Percentiles rank a stretch among this genome's conserved stretches.
Conservation (phyloP, 2,329 filamentous ascomycete genomes). For the Beauveria pseudobassiana region DNA sequence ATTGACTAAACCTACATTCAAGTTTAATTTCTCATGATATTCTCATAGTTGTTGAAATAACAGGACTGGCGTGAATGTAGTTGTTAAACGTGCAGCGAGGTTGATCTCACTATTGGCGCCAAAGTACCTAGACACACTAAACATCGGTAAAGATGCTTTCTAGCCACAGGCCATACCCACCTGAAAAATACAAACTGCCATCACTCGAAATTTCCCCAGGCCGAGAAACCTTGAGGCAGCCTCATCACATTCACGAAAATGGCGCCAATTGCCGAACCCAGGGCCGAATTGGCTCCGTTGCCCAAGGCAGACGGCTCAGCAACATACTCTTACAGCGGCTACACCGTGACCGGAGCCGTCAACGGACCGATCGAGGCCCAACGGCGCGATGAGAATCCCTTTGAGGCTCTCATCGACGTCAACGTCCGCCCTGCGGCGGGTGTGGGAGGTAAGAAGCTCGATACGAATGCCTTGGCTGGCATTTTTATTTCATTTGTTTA, state of each 20-base stretch:
- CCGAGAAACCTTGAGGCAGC: background rate
- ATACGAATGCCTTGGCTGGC: background rate
- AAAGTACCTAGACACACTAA: background rate
- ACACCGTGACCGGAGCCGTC: slow-evolving; percentile 74
- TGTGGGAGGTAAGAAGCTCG: slow-evolving; percentile 57
- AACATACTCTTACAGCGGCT: slow-evolving; percentile 66
- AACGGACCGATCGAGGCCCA: slow-evolving; percentile 91
- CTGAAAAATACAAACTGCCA: background rate
- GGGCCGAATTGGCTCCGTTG: slow-evolving; percentile 50
- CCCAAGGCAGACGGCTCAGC: slow-evolving; percentile 73
- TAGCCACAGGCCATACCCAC: background rate
- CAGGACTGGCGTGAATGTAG: too few relatives aligned
- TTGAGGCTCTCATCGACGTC: slow-evolving; percentile 86
- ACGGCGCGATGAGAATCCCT: slow-evolving; percentile 81
- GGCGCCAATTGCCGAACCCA: slow-evolving; percentile 39
- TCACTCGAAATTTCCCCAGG: background rate
- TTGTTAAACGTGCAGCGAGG: too few relatives aligned
- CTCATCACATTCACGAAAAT: slow-evolving; percentile 25
- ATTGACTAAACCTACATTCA: too few relatives aligned
- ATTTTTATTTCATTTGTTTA: too few relatives aligned
- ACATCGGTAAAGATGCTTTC: background rate
- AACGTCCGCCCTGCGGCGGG: slow-evolving; percentile 80
- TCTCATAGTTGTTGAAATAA: too few relatives aligned
- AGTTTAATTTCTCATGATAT: too few relatives aligned
- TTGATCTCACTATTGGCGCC: background rate